These are phyloP conservation scores for Trichophyton mentagrophytes DNA, from an alignment of 2,329 filamentous ascomycete species.

Conservation along the genomic window DNA sequence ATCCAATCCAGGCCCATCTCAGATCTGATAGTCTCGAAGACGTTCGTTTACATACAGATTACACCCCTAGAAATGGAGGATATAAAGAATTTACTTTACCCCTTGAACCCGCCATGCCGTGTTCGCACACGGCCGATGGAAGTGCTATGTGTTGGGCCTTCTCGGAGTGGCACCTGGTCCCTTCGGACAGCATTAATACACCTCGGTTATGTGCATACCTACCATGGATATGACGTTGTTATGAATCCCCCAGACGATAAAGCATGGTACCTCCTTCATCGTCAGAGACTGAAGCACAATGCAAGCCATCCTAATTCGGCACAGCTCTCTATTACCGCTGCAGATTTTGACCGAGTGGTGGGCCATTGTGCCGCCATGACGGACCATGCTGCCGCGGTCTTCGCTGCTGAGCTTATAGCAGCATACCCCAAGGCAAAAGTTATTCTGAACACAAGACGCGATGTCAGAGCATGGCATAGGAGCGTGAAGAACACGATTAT, in stretches of 20 bases:
- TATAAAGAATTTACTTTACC: neutral
- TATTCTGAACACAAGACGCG: slow-evolving; percentile 49
- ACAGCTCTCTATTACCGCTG: neutral
- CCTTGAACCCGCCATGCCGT: neutral
- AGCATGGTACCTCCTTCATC: slow-evolving; percentile 57
- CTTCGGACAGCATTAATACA: slow-evolving; percentile 53
- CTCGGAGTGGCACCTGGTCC: slow-evolving; percentile 18
- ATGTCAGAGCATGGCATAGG: slow-evolving; percentile 49
- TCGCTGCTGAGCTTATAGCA: slow-evolving; percentile 56
- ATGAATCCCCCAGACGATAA: slow-evolving; percentile 54
- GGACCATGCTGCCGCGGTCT: slow-evolving; percentile 56
- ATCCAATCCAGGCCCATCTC: neutral
- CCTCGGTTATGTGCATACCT: slow-evolving; percentile 55
- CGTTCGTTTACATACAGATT: no score
- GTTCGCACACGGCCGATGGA: neutral
- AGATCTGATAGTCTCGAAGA: neutral
- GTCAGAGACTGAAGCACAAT: slow-evolving; percentile 40
- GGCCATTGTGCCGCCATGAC: slow-evolving; percentile 40
- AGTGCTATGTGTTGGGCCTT: neutral
- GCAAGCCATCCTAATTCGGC: neutral
- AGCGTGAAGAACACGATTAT: slow-evolving; percentile 21
- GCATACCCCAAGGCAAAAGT: slow-evolving; percentile 62
- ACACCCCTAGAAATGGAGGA: neutral
- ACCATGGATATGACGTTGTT: slow-evolving; percentile 61
- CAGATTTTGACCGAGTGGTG: neutral